Conservation (phyloP, 2,329 filamentous ascomycete genomes). For the Xylaria sp. region DNA sequence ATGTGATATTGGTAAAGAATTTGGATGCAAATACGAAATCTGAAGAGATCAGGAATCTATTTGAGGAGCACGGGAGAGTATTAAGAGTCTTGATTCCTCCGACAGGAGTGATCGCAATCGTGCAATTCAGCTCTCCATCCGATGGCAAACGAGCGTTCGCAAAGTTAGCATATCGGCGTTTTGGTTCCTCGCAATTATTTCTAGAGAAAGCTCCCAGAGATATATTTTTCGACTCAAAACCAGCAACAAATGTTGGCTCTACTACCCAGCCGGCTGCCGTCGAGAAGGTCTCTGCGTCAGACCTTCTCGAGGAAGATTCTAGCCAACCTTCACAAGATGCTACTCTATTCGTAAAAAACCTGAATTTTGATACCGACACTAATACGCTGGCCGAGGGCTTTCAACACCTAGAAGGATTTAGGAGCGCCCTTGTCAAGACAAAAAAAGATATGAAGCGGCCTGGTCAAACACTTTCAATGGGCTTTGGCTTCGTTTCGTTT, state of each 20-base stretch:
- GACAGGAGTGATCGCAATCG: slow-evolving; percentile 90
- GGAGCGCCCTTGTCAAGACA: slow-evolving; percentile 90
- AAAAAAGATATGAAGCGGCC: slow-evolving; percentile 92
- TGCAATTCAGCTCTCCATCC: slow-evolving; percentile 82
- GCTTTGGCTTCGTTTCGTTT: slow-evolving; percentile 96
- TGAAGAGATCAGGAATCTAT: slow-evolving; percentile 81
- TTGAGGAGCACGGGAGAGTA: slow-evolving; percentile 86
- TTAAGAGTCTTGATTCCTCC: slow-evolving; percentile 90
- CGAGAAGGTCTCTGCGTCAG: slow-evolving; percentile 73
- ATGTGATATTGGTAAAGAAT: slow-evolving; percentile 91
- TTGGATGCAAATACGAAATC: slow-evolving; percentile 84
- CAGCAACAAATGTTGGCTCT: slow-evolving; percentile 38
- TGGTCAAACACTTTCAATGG: slow-evolving; percentile 91
- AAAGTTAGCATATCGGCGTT: slow-evolving; percentile 85
- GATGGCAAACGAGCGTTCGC: slow-evolving; percentile 87
- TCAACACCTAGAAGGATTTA: slow-evolving; percentile 83
- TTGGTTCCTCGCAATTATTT: slow-evolving; percentile 85
- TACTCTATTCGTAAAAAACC: slow-evolving; percentile 92
- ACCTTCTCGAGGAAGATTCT: slow-evolving; percentile 66
- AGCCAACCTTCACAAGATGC: slow-evolving; percentile 66
- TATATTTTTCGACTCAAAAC: slow-evolving; percentile 66
- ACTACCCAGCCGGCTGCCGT: slow-evolving; percentile 52
- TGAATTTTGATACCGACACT: slow-evolving; percentile 90
- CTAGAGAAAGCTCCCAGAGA: slow-evolving; percentile 92
- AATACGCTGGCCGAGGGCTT: slow-evolving; percentile 81